Evolutionary conservation across 2,329 filamentous ascomycete genomes (phyloP).

Genomic region (Ciborinia camelliae): DNA sequence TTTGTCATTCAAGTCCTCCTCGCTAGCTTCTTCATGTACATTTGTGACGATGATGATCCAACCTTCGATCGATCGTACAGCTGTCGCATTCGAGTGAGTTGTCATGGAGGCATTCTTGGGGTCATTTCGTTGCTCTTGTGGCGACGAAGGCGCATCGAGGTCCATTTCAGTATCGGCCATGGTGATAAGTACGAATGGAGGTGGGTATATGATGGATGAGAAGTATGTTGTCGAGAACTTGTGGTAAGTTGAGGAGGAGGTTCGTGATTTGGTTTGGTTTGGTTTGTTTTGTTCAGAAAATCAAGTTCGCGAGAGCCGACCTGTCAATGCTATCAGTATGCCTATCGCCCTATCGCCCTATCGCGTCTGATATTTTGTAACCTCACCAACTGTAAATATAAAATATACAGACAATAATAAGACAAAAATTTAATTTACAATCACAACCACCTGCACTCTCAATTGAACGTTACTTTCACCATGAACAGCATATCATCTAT

Average conservation of each 20-base stretch:
- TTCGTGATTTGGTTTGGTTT: background rate
- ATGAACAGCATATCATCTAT: too few relatives aligned
- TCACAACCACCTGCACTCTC: too few relatives aligned
- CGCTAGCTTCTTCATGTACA: constrained; percentile 81
- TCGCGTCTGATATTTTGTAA: background rate
- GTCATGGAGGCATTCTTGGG: constrained; percentile 63
- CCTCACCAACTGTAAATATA: background rate
- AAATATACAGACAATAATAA: background rate
- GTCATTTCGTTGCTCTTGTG: constrained; percentile 50
- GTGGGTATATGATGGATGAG: background rate
- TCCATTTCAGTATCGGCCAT: constrained; percentile 49
- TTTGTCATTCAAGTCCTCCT: constrained; percentile 76
- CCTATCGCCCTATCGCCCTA: too few relatives aligned
- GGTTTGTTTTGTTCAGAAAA: constrained; percentile 3
- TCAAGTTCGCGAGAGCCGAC: constrained; percentile 9
- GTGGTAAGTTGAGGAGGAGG: background rate
- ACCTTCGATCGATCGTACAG: constrained; percentile 82
- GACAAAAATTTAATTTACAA: background rate
- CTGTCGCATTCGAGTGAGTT: constrained; percentile 70
- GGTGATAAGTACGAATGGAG: constrained; percentile 19
- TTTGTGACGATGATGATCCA: constrained; percentile 88
- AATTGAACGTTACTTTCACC: background rate
- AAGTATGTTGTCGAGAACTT: background rate
- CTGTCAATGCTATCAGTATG: background rate
- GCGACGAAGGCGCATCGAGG: constrained; percentile 36